Base-by-base conservation (phyloP, 352 stramenopile genomes). In the Pythium pyrilobum region DNA sequence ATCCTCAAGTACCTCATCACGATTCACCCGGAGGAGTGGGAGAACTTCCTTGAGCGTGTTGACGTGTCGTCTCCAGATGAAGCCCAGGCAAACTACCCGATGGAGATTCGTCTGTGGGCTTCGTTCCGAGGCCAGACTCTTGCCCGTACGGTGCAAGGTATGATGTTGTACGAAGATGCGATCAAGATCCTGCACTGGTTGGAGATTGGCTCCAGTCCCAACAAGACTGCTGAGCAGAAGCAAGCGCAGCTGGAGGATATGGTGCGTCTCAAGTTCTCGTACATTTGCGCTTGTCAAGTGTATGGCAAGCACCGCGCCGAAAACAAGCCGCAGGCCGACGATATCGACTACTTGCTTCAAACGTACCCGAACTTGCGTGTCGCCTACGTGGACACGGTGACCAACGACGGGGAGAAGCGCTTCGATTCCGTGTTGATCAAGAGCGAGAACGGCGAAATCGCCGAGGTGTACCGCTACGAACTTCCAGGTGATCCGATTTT, bases 141-240 rank as follows among this genome's bases (percentile, higher is more conserved):
- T 11, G 83, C 81, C 16, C 74, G 85, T 37, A 94, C 85, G 0
- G 83, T 94, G 0, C 81, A 92, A 41, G 85, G 85, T 15, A 94
- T 96, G 80, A 94, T 94, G 83, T 62, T 94, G 64, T 96, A 95
- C 61, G 83, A 94, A 71, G 81, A 94, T 31, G 81, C 83, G 2
- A 77, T 95, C 25, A 79, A 79, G n/a, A 66, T 95, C 7, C 54
- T 95, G 23, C 79, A 79, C 5, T 95, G 85, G 85, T 62, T 95
- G 6, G 85, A 95, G 54, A 49, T 95, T 21, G 86, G 84, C 52
- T 74, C 72, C 28, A 71, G 85, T 13, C 52, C 54, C 0, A 64
- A 80, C 18, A 83, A 92, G 66, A 68, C 58, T 18, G 67, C 88
- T 15, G 57, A 85, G 20, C 70, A 77, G 21, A 93, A 93, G 29